Conservation (phyloP, 2,329 filamentous ascomycete genomes). For the Moelleriella libera region DNA sequence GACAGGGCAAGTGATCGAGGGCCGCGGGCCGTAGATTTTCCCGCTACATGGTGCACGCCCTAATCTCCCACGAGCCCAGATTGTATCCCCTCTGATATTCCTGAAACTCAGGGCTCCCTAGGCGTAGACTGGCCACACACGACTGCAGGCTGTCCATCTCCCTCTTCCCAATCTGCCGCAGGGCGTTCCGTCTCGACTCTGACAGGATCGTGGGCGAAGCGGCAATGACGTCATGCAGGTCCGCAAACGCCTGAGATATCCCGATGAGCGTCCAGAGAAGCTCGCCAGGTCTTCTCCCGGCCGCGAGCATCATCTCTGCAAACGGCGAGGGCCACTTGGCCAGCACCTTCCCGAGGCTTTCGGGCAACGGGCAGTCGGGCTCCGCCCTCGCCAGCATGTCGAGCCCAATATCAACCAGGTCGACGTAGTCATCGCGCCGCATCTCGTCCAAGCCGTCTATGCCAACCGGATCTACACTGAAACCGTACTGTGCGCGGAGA, state of each 20-base stretch:
- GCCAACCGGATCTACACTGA: conserved; percentile 1
- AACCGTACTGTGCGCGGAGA: conserved; percentile 4
- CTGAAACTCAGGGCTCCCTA: neutral
- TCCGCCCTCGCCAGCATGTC: neutral
- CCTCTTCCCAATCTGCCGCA: neutral
- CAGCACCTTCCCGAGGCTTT: neutral
- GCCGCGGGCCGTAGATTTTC: too few species aligned
- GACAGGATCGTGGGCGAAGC: neutral
- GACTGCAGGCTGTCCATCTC: neutral
- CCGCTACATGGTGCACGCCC: neutral
- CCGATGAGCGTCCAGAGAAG: neutral
- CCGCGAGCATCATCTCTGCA: conserved; percentile 1
- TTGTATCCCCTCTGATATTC: neutral
- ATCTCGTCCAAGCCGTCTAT: conserved; percentile 5
- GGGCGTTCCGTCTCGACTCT: neutral
- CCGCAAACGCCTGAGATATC: conserved; percentile 1
- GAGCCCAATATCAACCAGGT: conserved; percentile 1
- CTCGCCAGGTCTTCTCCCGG: neutral
- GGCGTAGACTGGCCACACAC: neutral
- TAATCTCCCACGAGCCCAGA: neutral
- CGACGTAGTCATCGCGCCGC: neutral
- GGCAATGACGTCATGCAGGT: neutral
- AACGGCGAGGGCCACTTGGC: conserved; percentile 1
- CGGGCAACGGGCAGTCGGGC: neutral
- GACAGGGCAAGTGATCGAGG: too few species aligned